Evolutionary conservation across 2,329 filamentous ascomycete species (phyloP).

Genomic region (Aureobasidium sp.): DNA sequence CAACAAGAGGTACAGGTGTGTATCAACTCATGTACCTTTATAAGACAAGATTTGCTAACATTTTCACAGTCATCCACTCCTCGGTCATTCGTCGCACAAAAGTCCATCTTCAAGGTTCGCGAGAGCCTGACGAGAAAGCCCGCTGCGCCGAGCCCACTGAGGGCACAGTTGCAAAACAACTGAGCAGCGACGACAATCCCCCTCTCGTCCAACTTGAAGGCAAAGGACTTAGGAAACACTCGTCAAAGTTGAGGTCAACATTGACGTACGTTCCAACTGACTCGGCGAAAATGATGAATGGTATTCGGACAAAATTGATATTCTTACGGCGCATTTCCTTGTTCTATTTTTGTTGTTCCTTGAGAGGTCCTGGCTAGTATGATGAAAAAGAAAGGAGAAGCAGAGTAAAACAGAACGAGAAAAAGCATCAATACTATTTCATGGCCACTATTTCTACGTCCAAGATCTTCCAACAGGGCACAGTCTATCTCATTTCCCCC

Average conservation of each 20-base stretch:
- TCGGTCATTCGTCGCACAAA: conserved; percentile 10
- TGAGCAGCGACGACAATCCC: not conserved
- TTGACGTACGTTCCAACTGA: not conserved
- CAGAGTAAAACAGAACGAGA: not conserved
- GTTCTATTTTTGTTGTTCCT: not conserved
- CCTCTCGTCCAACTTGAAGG: conserved; percentile 11
- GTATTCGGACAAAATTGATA: not conserved
- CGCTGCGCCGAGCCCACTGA: conserved; percentile 13
- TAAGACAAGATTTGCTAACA: not conserved
- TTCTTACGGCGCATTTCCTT: not conserved
- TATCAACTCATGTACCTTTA: not conserved
- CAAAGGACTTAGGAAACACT: not conserved
- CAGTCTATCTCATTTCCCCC: no score
- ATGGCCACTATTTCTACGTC: not conserved
- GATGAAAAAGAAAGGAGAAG: not conserved
- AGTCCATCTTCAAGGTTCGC: conserved; percentile 5
- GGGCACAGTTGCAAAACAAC: conserved; percentile 11
- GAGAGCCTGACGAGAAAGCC: conserved; percentile 12
- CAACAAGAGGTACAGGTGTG: conserved; percentile 11
- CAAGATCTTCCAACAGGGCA: no score
- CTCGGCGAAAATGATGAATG: not conserved
- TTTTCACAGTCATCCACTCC: conserved; percentile 7
- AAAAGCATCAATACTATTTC: not conserved
- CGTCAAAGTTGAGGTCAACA: not conserved
- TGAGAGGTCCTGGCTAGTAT: not conserved